Evolutionary conservation across 148 eudicot genomes (phyloP).

Genomic region (Vaccinium corymbosum): DNA sequence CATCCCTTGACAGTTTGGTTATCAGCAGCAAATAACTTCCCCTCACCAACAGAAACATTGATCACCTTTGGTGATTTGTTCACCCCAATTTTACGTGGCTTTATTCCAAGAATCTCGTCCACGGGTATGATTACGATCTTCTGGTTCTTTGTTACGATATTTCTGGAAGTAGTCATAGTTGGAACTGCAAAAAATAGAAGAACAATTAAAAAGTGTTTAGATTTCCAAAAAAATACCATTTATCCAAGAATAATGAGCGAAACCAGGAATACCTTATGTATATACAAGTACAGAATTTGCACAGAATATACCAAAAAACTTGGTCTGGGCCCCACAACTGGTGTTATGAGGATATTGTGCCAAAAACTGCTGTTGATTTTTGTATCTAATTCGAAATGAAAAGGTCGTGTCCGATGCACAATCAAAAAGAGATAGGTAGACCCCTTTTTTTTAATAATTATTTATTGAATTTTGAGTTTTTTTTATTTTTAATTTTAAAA

Average conservation of each 20-base stretch:
- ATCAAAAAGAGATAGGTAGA: too few relatives aligned
- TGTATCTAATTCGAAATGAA: too few relatives aligned
- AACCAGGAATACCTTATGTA: too few relatives aligned
- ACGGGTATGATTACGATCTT: constrained; percentile 27
- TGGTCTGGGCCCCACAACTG: too few relatives aligned
- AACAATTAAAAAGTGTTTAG: neutral
- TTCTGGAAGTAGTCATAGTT: constrained; percentile 19
- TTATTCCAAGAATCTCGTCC: neutral
- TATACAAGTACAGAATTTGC: too few relatives aligned
- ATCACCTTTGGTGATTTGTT: neutral
- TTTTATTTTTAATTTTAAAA: too few relatives aligned
- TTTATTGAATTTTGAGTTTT: too few relatives aligned
- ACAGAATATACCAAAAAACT: too few relatives aligned
- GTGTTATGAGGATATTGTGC: too few relatives aligned
- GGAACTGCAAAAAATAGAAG: constrained; percentile 15
- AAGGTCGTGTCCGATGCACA: too few relatives aligned
- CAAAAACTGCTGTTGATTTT: too few relatives aligned
- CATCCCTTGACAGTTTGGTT: constrained; percentile 12
- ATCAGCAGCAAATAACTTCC: neutral
- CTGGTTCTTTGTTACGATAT: constrained; percentile 15
- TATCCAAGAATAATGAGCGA: neutral
- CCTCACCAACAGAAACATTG: neutral
- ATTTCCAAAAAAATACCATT: neutral
- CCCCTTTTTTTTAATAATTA: too few relatives aligned
- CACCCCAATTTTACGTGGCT: constrained; percentile 7